Percentiles rank a stretch among this genome's conserved stretches.
These are phyloP conservation scores for Eucalyptus tenuipes DNA, from an alignment of 345 rosid genomes.

Conservation along the genomic window DNA sequence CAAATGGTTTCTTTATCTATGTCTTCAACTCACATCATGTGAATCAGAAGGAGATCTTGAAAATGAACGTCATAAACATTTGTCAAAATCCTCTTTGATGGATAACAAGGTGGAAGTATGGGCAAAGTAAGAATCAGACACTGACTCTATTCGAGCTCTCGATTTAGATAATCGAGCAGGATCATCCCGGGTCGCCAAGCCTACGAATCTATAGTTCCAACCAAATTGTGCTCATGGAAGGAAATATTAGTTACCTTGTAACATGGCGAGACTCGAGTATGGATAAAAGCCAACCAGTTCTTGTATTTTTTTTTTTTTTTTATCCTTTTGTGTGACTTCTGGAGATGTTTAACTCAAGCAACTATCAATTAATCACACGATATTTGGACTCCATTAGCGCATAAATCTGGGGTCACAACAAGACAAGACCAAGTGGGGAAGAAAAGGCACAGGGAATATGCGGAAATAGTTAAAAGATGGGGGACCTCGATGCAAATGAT, in stretches of 20 bases:
- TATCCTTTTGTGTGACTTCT: not conserved
- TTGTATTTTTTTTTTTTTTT: not conserved
- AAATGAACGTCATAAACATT: not conserved
- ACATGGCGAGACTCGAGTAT: not conserved
- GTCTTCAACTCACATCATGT: not conserved
- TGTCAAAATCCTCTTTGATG: not conserved
- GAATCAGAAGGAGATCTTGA: not conserved
- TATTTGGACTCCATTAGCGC: no score
- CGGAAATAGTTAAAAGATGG: not conserved
- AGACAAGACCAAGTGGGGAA: not conserved
- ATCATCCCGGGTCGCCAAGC: accelerated
- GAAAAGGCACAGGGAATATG: not conserved
- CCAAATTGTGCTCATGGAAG: not conserved
- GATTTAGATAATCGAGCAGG: not conserved
- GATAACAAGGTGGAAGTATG: not conserved
- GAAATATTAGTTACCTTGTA: not conserved
- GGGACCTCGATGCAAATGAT: not conserved
- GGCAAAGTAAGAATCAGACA: not conserved
- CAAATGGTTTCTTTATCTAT: not conserved
- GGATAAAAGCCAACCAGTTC: not conserved
- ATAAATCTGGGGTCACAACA: not conserved
- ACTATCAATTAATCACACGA: no score
- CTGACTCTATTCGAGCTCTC: accelerated
- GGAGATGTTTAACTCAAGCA: not conserved
- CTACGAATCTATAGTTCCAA: not conserved